These are phyloP conservation scores for Ichthyophonus hoferi DNA, from an alignment of 208 protist genomes.

Conservation along the genomic window DNA sequence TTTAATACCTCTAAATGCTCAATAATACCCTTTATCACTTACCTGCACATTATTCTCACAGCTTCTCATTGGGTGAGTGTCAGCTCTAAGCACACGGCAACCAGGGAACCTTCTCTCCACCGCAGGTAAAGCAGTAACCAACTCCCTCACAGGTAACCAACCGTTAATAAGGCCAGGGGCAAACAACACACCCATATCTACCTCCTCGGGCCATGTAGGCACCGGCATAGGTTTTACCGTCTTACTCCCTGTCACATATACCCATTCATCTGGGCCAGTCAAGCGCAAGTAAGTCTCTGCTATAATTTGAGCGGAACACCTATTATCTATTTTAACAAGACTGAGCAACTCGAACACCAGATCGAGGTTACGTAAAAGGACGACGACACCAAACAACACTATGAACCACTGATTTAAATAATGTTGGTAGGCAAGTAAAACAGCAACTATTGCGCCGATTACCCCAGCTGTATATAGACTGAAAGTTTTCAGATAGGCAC, in stretches of 20 bases:
- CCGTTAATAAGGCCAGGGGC: conserved; percentile 4
- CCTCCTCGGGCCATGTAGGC: not conserved
- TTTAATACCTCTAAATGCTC: too few relatives aligned
- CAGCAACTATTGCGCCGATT: not conserved
- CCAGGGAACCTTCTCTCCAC: not conserved
- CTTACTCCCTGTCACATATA: not conserved
- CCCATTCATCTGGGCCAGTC: not conserved
- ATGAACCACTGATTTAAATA: not conserved
- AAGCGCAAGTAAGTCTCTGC: not conserved
- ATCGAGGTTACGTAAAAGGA: not conserved
- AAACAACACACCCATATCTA: conserved; percentile 9
- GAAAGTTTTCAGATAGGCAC: not conserved
- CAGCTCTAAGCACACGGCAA: not conserved
- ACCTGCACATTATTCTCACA: conserved; percentile 6
- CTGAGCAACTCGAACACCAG: not conserved
- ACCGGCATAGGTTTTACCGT: not conserved
- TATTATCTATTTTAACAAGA: not conserved
- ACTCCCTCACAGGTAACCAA: conserved; percentile 1
- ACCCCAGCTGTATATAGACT: not conserved
- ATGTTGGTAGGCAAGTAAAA: not conserved
- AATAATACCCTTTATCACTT: too few relatives aligned
- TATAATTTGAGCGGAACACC: not conserved
- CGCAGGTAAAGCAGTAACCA: not conserved
- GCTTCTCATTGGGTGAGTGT: not conserved
- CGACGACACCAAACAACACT: not conserved